Percentiles rank a stretch among this genome's conserved stretches.
These are phyloP conservation scores for Aureobasidium sp. DNA, from an alignment of 2,329 filamentous ascomycete species.

Conservation along the genomic window DNA sequence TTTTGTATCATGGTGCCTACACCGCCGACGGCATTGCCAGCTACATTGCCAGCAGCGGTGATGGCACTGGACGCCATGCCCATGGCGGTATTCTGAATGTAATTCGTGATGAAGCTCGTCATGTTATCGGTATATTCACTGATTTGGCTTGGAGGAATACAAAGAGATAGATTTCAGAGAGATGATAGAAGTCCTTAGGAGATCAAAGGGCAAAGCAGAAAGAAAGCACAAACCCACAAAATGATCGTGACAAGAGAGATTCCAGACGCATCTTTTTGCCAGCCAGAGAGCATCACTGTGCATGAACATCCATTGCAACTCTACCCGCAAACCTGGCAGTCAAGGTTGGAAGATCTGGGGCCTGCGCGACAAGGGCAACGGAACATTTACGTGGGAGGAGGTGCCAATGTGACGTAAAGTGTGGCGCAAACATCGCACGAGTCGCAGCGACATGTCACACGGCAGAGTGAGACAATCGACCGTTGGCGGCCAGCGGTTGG, in stretches of 20 bases:
- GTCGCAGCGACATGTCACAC: background rate
- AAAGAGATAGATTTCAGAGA: background rate
- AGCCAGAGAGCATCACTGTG: conserved; percentile 8
- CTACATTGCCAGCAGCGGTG: conserved; percentile 31
- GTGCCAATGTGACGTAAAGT: background rate
- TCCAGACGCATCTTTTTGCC: conserved; percentile 9
- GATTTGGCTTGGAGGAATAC: background rate
- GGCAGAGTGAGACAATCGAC: conserved; percentile 11
- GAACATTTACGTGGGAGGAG: background rate
- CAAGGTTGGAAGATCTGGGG: conserved; percentile 5
- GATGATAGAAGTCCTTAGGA: background rate
- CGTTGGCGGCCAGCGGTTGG: background rate
- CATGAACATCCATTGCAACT: conserved; percentile 3
- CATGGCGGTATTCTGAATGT: conserved; percentile 27
- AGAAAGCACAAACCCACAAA: background rate
- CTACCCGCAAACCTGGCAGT: conserved; percentile 14
- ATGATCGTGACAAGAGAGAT: background rate
- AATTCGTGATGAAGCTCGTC: conserved; percentile 25
- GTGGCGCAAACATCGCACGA: background rate
- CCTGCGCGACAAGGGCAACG: background rate
- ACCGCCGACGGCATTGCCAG: conserved; percentile 32
- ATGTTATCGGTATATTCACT: background rate
- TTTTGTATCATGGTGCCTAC: conserved; percentile 29
- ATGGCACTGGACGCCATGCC: conserved; percentile 29
- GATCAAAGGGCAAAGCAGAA: background rate